Percentiles rank a stretch among this genome's conserved stretches.
Conservation (phyloP, 176 grass and related monocot species). For the Canna indica region DNA sequence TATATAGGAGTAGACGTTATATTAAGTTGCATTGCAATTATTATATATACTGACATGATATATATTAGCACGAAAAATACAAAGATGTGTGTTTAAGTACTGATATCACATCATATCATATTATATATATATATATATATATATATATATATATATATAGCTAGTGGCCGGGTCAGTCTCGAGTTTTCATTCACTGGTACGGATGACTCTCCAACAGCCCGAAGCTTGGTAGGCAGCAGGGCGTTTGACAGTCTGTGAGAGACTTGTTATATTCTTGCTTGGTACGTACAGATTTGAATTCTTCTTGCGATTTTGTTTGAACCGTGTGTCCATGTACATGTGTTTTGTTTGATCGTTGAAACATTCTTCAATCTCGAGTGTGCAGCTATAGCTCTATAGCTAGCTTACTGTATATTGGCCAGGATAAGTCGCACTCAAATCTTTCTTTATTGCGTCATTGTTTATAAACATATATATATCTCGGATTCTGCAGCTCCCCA, state of each 20-base stretch:
- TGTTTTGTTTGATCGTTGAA: background rate
- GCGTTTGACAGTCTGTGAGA: background rate
- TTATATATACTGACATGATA: too few relatives aligned
- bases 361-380: background rate
- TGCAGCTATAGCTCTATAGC: background rate
- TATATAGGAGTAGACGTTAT: too few relatives aligned
- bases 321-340: background rate
- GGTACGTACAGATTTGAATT: background rate
- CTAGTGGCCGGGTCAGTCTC: background rate
- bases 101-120: too few relatives aligned
- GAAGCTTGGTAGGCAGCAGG: background rate
- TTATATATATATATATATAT: background rate
- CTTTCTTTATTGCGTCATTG: background rate
- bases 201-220: background rate
- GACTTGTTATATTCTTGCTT: background rate
- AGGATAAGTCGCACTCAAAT: background rate
- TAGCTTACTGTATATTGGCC: background rate
- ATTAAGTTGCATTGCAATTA: too few relatives aligned
- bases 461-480: too few relatives aligned
- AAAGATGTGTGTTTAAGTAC: too few relatives aligned
- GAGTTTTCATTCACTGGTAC: slow-evolving; percentile 2
- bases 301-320: background rate
- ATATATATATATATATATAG: background rate
- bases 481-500: too few relatives aligned
- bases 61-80: too few relatives aligned